Evolutionary conservation across 345 rosid genomes (phyloP), one percentile per base, ranked within the genome.

Genomic region (Aquilaria malaccensis): DNA sequence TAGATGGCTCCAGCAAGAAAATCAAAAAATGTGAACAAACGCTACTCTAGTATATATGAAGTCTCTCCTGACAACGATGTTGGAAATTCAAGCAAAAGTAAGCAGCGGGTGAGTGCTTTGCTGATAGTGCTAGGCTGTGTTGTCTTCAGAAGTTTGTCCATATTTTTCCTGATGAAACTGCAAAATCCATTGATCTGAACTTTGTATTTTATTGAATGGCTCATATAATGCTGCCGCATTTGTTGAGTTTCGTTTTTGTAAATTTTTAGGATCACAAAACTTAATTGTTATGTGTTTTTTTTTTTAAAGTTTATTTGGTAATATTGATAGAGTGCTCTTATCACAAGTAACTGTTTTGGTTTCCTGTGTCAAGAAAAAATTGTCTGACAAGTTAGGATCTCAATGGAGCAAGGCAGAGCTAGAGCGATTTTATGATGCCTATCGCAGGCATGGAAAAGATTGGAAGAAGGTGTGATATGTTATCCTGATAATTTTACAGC

Each of bases 321-420:
- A 41, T 70, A 61, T 4, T 56, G 59, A 33, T 56, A 61, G 33
- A 46, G 48, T 61, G 41, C 52, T 58, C n/a, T 64, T 76, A 55
- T 22, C 70, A 14, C 62, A 50, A 53, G 59, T 62, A 22, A 71
- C 68, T 58, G n/a, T 63, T 43, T 2, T 61, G 37, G 67, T 62
- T 69, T 70, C 13, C 59, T 48, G 54, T 2, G 73, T 82, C 89
- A 83, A 88, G 84, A 85, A 75, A 80, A 94, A 88, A 66, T 72
- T 85, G 66, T 65, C 96, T 65, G 92, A 88, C 56, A 88, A 84
- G 79, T 73, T 91, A 60, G 99, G 99, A 61, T 79, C 94, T 66
- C 96, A 88, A 54, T 95, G 99, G 99, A 85, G 78, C 65, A 80
- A 79, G 75, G 74, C 52, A n/a, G 99, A 95, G 74, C 90, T 91